A percentile compares a stretch with the other conserved stretches of the same genome.
These are phyloP conservation scores for Helicostylum pulchrum DNA, from an alignment of 192 early-diverging fungal species.

Conservation along the genomic window DNA sequence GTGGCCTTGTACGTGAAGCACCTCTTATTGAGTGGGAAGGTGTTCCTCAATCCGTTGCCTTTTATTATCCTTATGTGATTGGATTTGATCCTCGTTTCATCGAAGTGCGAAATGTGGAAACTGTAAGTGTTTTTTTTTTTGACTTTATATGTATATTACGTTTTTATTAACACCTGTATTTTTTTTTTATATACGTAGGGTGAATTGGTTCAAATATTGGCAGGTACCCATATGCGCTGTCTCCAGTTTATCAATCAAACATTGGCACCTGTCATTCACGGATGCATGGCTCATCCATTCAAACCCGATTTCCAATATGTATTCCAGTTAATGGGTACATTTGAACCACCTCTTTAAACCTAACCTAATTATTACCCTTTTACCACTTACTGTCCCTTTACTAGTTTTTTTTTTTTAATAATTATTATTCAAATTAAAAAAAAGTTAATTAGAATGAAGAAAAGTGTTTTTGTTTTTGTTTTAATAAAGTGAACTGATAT, in stretches of 20 bases:
- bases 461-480: not conserved
- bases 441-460: not conserved
- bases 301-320: conserved; percentile 33
- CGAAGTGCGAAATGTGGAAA: conserved; percentile 83
- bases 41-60: conserved; percentile 75
- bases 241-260: conserved; percentile 45
- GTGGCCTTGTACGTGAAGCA: conserved; percentile 24
- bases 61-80: conserved; percentile 80
- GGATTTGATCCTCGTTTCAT: conserved; percentile 90
- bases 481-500: too few relatives aligned
- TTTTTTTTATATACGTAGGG: conserved; percentile 30
- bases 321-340: conserved; percentile 27
- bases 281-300: conserved; percentile 31
- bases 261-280: conserved; percentile 32
- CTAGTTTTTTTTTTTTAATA: not conserved
- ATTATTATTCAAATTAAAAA: not conserved
- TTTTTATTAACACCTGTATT: conserved; percentile 6
- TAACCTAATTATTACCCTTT: not conserved
- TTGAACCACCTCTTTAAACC: conserved; percentile 11
- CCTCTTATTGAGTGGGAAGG: conserved; percentile 83
- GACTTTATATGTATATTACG: conserved; percentile 1
- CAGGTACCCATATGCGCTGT: conserved; percentile 56
- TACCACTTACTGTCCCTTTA: not conserved
- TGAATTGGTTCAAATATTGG: conserved; percentile 48
- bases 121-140: conserved; percentile 44